phyloP scores from a whole-genome alignment of 129 eudicot genomes.

The Helianthus tuberosus region DNA sequence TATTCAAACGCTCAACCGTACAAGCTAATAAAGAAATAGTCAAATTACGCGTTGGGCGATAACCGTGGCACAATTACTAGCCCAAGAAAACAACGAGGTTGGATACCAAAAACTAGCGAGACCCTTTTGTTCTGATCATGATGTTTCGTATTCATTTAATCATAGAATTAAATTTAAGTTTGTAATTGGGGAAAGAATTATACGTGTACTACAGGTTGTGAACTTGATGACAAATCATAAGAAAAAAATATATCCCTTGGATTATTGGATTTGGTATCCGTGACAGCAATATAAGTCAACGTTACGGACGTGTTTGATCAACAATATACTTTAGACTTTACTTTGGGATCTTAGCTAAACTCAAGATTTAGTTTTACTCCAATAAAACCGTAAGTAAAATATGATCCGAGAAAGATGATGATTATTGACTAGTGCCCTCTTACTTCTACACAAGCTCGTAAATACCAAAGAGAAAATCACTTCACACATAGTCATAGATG shows the following conservation, averaged over 20 bases:
- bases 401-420: neutral
- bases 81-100: neutral
- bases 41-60: neutral
- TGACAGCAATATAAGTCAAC: constrained; percentile 25
- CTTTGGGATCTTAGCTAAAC: neutral
- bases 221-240: neutral
- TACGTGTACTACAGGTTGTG: constrained; percentile 6
- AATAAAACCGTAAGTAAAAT: neutral
- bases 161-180: neutral
- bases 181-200: neutral
- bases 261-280: neutral
- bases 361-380: neutral
- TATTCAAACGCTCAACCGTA: constrained; percentile 12
- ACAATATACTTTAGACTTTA: constrained; percentile 7
- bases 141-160: neutral
- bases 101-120: neutral
- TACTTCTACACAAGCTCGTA: no score
- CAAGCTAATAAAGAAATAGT: neutral
- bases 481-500: no score
- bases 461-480: no score
- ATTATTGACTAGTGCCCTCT: neutral
- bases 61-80: neutral
- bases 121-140: neutral
- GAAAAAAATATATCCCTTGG: neutral
- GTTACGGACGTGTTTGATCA: neutral